A percentile compares a stretch with the other conserved stretches of the same genome.
phyloP scores from a whole-genome alignment of 176 grass and related monocot species.

The Cenchrus fungigraminus region DNA sequence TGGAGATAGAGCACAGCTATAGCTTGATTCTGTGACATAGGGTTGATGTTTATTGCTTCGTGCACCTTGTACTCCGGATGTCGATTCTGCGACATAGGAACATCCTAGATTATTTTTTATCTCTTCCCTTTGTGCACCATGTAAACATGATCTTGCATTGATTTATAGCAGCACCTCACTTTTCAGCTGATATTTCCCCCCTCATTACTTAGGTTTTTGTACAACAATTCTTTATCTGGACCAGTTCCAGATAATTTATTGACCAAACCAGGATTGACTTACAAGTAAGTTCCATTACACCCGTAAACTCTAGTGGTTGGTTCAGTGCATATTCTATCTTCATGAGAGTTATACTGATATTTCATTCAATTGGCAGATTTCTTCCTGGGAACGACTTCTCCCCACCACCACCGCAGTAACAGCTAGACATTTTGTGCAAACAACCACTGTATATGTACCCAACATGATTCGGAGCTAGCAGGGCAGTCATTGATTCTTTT shows the following conservation, averaged over 20 bases:
- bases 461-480: constrained; percentile 30
- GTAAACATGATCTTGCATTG: background rate
- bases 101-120: too few relatives aligned
- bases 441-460: constrained; percentile 25
- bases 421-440: constrained; percentile 20
- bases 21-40: background rate
- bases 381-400: constrained; percentile 65
- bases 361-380: constrained; percentile 50
- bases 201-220: constrained; percentile 69
- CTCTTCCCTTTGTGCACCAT: too few relatives aligned
- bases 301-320: background rate
- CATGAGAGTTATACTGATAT: constrained; percentile 1
- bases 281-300: constrained; percentile 52
- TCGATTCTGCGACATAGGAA: too few relatives aligned
- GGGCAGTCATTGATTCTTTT: constrained; percentile 38
- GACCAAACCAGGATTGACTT: constrained; percentile 50
- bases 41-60: too few relatives aligned
- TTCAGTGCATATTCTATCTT: background rate
- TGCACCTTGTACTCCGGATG: too few relatives aligned
- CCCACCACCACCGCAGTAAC: constrained; percentile 33
- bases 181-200: background rate
- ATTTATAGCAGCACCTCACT: background rate
- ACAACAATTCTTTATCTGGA: constrained; percentile 71
- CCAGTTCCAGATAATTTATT: constrained; percentile 69
- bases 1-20: background rate